These are phyloP conservation scores for Colletotrichum endophyticum DNA, from an alignment of 2,329 filamentous ascomycete species.

Conservation along the genomic window DNA sequence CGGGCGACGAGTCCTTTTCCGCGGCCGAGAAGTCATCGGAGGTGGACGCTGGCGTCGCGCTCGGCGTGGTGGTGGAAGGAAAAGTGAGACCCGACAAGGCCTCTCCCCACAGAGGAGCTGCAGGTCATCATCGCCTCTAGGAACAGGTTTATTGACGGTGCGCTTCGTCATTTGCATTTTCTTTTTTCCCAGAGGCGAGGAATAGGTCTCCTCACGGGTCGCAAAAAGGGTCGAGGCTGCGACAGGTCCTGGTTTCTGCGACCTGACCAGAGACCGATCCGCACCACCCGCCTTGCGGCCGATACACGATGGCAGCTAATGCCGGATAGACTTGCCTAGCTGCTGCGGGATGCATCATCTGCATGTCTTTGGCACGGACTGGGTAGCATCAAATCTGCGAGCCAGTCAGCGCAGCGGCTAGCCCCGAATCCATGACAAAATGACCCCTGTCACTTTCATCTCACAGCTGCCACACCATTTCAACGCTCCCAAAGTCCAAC, in stretches of 20 bases:
- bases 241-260: constrained; percentile 11
- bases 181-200: constrained; percentile 3
- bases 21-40: constrained; percentile 12
- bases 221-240: constrained; percentile 11
- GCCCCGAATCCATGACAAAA: constrained; percentile 17
- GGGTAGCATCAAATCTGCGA: constrained; percentile 17
- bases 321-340: constrained; percentile 21
- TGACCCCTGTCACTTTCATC: constrained; percentile 16
- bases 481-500: constrained; percentile 3
- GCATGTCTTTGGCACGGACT: constrained; percentile 18
- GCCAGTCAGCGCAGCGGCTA: constrained; percentile 20
- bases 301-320: constrained; percentile 22
- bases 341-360: constrained; percentile 22
- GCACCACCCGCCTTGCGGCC: constrained; percentile 19
- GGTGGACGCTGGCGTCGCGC: constrained; percentile 20
- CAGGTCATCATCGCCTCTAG: constrained; percentile 21
- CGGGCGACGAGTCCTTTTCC: constrained; percentile 23
- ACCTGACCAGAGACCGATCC: constrained; percentile 18
- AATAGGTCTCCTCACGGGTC: background rate
- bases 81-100: constrained; percentile 8
- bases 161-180: constrained; percentile 17
- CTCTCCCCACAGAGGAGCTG: constrained; percentile 12
- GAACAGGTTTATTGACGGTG: constrained; percentile 9
- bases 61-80: constrained; percentile 23
- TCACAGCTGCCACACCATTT: constrained; percentile 21